Evolutionary conservation across 805 yeast species (phyloP).

Genomic region (Hanseniaspora nectarophila): DNA sequence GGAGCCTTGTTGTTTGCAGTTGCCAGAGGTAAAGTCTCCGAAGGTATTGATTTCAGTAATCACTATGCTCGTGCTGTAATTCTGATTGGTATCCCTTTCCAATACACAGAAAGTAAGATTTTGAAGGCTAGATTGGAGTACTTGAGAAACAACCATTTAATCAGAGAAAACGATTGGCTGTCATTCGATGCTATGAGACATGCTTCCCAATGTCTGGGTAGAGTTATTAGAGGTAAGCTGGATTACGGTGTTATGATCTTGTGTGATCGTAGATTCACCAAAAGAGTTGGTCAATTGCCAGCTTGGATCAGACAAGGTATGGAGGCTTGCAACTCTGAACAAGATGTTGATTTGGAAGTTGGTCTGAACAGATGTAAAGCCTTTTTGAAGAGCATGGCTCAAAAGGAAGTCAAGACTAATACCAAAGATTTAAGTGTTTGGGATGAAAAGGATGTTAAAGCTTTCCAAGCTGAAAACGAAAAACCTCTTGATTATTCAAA

Average conservation of each 20-base stretch:
- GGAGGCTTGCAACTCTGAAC: conserved; percentile 18
- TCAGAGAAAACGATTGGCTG: conserved; percentile 83
- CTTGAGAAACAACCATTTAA: conserved; percentile 81
- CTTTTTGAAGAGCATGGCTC: conserved; percentile 85
- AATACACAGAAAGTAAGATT: conserved; percentile 93
- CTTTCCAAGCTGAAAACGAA: conserved; percentile 7
- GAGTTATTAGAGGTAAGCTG: conserved; percentile 94
- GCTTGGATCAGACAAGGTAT: conserved; percentile 95
- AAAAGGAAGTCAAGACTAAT: conserved; percentile 31
- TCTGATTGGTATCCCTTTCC: conserved; percentile 99
- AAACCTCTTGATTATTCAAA: neutral
- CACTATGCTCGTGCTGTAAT: conserved; percentile 95
- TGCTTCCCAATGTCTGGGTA: conserved; percentile 96
- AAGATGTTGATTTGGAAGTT: conserved; percentile 93
- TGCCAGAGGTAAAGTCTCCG: conserved; percentile 97
- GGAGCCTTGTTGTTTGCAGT: conserved; percentile 94
- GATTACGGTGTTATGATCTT: conserved; percentile 98
- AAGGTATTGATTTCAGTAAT: conserved; percentile 98
- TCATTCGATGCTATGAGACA: conserved; percentile 99
- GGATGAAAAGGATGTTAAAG: conserved; percentile 11
- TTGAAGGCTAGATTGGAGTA: conserved; percentile 90
- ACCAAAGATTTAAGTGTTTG: conserved; percentile 14
- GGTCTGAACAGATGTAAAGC: conserved; percentile 90
- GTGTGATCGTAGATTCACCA: conserved; percentile 84
- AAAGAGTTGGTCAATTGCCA: conserved; percentile 79